Percentiles rank a stretch among this genome's conserved stretches.
Conservation (phyloP, 805 yeast species). For the Ogataea wickerhamii region DNA sequence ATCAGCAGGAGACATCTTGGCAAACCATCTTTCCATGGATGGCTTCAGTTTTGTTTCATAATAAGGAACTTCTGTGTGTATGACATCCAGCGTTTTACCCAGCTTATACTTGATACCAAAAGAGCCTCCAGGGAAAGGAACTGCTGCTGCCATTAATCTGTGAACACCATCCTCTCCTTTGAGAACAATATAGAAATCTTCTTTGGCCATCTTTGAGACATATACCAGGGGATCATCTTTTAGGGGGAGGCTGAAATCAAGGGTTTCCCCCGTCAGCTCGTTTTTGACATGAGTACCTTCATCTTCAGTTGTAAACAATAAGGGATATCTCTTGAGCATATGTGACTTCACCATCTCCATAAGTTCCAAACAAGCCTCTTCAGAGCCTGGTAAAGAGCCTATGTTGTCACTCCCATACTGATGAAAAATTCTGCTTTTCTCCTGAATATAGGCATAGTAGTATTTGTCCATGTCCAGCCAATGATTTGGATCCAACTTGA, state of each 20-base stretch:
- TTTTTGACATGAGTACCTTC: slow-evolving; percentile 53
- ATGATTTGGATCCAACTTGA: slow-evolving; percentile 66
- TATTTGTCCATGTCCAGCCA: slow-evolving; percentile 81
- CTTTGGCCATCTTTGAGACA: slow-evolving; percentile 68
- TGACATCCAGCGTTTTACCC: slow-evolving; percentile 59
- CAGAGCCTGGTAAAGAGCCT: slow-evolving; percentile 63
- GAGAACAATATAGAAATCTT: slow-evolving; percentile 64
- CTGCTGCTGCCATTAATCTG: slow-evolving; percentile 69
- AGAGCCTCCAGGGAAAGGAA: slow-evolving; percentile 77
- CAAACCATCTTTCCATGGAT: slow-evolving; percentile 74
- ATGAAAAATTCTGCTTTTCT: slow-evolving; percentile 55
- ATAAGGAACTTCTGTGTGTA: slow-evolving; percentile 68
- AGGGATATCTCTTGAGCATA: slow-evolving; percentile 59
- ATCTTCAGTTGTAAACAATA: slow-evolving; percentile 49
- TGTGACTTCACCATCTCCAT: slow-evolving; percentile 62
- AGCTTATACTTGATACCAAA: slow-evolving; percentile 59
- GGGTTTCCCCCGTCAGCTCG: slow-evolving; percentile 56
- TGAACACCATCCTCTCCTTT: slow-evolving; percentile 54
- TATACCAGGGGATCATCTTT: slow-evolving; percentile 61
- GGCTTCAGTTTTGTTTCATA: slow-evolving; percentile 60
- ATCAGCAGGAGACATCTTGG: slow-evolving; percentile 53
- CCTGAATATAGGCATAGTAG: slow-evolving; percentile 61
- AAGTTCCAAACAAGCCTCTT: slow-evolving; percentile 58
- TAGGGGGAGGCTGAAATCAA: slow-evolving; percentile 58
- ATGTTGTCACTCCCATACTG: slow-evolving; percentile 58